Evolutionary conservation across 192 early-diverging fungal species (phyloP), one percentile per base, ranked within the genome.

Genomic region (Dissophora ornata): DNA sequence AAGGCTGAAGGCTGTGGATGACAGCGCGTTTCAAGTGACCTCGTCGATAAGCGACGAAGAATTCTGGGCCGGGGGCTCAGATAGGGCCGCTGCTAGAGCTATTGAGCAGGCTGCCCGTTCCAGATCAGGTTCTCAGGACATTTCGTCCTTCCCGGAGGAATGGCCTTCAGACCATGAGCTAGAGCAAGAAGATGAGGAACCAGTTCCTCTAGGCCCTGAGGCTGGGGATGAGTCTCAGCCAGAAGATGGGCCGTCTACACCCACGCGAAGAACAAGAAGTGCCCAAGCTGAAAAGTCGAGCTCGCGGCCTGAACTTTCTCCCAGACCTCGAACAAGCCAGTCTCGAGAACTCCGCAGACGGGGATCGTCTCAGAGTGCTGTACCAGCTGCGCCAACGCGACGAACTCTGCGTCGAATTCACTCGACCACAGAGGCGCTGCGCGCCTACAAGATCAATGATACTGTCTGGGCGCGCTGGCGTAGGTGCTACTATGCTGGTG

Each of bases 401-500:
- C 36, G 55, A n/a, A 52, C 56, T 34, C 30, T 61, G 12, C 64
- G 73, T 0, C 53, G 73, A 15, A 38, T 49, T 0, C 36, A 34
- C 16, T 77, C 73, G 5, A n/a, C 36, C 13, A 36, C 47, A 3
- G 64, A 77, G 25, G 46, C 34, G 0, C 15, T 62, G 28, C 59
- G 65, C 7, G 15, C 22, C 0, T 77, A 67, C 40, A 67, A 57
- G 40, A 22, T 21, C 2, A 38, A 57, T 40, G 73, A 61, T 26
- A 18, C 64, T 15, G 73, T 77, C 18, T 77, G 73, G 73, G 73
- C 64, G 25, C 48, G 5, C 10, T 77, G 73, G 73, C 38, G 38
- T 6, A 62, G 33, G 22, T 18, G 12, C n/a, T 77, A 62, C 11
- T 77, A 62, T 25, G 64, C 64, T 3, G 73, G 73, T 9, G 22